Base-by-base conservation (phyloP, 139 green algal genomes). In the Pycnococcus provasolii region DNA sequence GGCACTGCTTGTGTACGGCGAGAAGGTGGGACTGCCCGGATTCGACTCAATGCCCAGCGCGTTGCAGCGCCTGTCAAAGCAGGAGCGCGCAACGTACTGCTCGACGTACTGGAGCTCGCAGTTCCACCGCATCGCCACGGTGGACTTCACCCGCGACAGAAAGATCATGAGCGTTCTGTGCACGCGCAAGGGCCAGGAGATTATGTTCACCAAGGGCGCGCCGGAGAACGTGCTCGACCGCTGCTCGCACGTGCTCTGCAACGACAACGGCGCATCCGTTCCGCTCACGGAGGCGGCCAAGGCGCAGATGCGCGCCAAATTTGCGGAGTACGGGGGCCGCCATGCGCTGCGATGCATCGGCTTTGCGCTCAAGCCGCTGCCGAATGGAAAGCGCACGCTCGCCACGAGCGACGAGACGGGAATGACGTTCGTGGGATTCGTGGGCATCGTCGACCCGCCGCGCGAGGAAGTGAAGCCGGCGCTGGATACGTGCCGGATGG, bases 271-370 rank as follows among this genome's bases (percentile, higher is more conserved):
- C 5, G 65, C 76, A 9, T 64, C 69, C 42, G 74, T 82, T 59
- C 66, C 72, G 1, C 71, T 93, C 47, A 83, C 67, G 0, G 40
- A 58, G 45, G 0, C 68, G 13, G 13, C 74, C 0, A 65, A 77
- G 0, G 42, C 55, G 37, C 37, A 60, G 1, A 73, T 90, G 26
- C 63, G 70, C 52, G 48, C 62, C 37, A 50, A 74, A 61, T 60
- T 88, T n/a, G 50, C 47, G 0, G 55, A 79, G 13, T 91, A 85
- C 66, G 88, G 84, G 47, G 58, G 66, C 41, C 13, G 66, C 42
- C 40, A 77, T 8, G 58, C 45, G 4, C 85, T 98, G 62, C 83
- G 93, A 46, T 88, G 88, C 66, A 78, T 99, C 58, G 93, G 90
- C 5, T 69, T 96, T 15, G 93, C 93, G 1, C 67, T 85, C 44